Evolutionary conservation across 2,329 filamentous ascomycete species (phyloP).

Genomic region (Aspergillus novofumigatus): DNA sequence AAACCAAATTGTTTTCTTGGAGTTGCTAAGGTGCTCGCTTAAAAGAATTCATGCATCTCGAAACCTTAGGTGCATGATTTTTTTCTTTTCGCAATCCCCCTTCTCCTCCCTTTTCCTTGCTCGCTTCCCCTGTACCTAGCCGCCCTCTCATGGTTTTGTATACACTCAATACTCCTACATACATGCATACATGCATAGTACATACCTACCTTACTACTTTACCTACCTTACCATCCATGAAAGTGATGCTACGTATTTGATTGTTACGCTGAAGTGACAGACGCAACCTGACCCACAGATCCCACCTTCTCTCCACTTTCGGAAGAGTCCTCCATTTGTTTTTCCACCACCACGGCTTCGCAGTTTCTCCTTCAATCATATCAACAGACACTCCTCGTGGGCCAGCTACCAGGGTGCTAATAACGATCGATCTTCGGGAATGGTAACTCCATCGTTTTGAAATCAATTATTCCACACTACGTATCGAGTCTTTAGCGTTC

Average conservation of each 20-base stretch:
- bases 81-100: too few relatives aligned
- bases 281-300: not conserved
- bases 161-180: not conserved
- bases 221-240: too few relatives aligned
- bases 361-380: not conserved
- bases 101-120: not conserved
- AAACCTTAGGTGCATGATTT: not conserved
- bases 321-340: not conserved
- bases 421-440: not conserved
- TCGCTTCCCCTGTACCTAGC: not conserved
- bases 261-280: not conserved
- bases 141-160: not conserved
- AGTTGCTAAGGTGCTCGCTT: not conserved
- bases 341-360: not conserved
- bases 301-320: not conserved
- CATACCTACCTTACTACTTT: too few relatives aligned
- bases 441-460: not conserved
- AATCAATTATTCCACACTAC: not conserved
- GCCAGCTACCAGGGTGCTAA: too few relatives aligned
- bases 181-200: not conserved
- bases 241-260: not conserved
- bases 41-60: not conserved
- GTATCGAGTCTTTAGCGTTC: too few relatives aligned
- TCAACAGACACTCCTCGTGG: not conserved
- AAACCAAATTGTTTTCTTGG: not conserved